A percentile compares a stretch with the other conserved stretches of the same genome.
Conservation (phyloP, 768 basidiomycete species). For the Lentinula sp. region DNA sequence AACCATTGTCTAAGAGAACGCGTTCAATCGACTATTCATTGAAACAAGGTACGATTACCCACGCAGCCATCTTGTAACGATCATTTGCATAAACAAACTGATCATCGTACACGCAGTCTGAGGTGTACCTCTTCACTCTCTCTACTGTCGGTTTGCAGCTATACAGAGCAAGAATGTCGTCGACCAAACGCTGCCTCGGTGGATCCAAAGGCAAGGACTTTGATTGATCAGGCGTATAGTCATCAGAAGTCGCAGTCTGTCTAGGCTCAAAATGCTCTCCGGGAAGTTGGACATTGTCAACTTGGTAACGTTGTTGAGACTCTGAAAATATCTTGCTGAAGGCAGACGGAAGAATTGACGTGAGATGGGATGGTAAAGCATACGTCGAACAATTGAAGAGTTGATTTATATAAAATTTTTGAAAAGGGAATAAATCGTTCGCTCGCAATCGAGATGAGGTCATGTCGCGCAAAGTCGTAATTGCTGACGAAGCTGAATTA, state of each 20-base stretch:
- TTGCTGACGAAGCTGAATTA: neutral
- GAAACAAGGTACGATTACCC: neutral
- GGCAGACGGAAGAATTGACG: neutral
- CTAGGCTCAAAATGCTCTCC: slow-evolving; percentile 31
- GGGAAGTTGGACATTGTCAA: slow-evolving; percentile 11
- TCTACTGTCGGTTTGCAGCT: slow-evolving; percentile 30
- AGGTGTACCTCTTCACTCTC: slow-evolving; percentile 29
- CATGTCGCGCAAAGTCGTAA: neutral
- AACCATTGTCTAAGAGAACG: slow-evolving; percentile 25
- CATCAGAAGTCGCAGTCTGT: slow-evolving; percentile 24
- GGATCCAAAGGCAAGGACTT: slow-evolving; percentile 28
- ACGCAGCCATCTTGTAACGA: slow-evolving; percentile 29
- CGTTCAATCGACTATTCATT: neutral
- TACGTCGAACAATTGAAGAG: neutral
- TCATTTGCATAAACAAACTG: slow-evolving; percentile 36
- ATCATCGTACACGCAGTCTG: slow-evolving; percentile 19
- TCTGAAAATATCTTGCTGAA: neutral
- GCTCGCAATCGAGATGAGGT: neutral
- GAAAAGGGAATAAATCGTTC: neutral
- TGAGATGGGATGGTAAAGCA: neutral
- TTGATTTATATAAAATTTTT: neutral
- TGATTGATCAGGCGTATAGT: slow-evolving; percentile 27
- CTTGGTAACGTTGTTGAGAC: neutral
- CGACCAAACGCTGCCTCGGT: slow-evolving; percentile 29
- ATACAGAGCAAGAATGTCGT: slow-evolving; percentile 34